Base-by-base conservation (phyloP, 768 basidiomycete genomes). In the Boletus rubroflammeus region DNA sequence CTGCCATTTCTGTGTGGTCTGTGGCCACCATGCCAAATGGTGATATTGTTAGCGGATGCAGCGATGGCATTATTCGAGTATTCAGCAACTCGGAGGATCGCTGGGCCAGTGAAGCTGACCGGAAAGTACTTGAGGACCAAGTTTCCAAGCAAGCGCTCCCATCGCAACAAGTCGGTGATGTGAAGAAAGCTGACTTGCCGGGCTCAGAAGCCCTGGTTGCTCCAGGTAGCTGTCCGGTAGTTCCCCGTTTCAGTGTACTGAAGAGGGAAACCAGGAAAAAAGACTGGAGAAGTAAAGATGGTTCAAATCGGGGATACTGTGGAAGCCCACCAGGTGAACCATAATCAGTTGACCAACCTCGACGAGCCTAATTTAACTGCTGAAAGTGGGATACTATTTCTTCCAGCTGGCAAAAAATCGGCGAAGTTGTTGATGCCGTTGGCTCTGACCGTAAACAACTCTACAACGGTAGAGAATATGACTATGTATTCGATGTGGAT, bases 401-500 rank as follows among this genome's bases (percentile, higher is more conserved):
- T 10, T 74, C 71, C 17, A 79, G 78, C 25, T 99, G 97, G 97
- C 83, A 92, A 69, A 96, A 95, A 68, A 84, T 98, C 32, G 97
- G 97, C 23, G 89, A 95, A 61, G 95, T 98, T 6, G 93, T 95
- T 5, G 97, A 97, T 65, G 95, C 94, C 19, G 89, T 96, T 48
- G 90, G 94, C 23, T 84, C 86, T 34, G 83, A 84, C n/a, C 80
- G 93, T 53, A 95, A 91, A 71, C 91, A 95, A 71, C 78, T 97
- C n/a, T 88, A 89, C 65, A 72, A 93, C 62, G 97, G 97, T 17
- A 86, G 87, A 66, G 96, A 98, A 72, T 99, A 95, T 66, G 97
- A 99, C 72, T 97, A 97, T 64, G 96, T 99, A n/a, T 98, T 98
- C 64, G 95, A 97, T 65, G 95, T 99, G 34, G 97, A 98, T 64